phyloP scores from a whole-genome alignment of 768 basidiomycete species.

The Scleroderma bovista region DNA sequence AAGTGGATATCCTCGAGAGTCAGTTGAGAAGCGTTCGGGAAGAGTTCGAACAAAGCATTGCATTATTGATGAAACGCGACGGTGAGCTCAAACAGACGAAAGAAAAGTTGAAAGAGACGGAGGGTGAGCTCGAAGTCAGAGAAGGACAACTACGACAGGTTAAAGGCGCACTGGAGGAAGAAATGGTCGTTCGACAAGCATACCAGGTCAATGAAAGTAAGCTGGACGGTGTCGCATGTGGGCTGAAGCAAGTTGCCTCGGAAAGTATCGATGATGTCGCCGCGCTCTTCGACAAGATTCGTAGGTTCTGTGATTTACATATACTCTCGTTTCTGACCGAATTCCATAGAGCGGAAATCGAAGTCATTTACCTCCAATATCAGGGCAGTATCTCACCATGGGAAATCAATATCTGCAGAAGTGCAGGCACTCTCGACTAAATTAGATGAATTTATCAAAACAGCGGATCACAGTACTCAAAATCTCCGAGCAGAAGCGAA shows the following conservation, averaged over 20 bases:
- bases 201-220: conserved; percentile 68
- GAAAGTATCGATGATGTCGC: conserved; percentile 67
- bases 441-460: conserved; percentile 57
- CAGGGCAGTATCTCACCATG: conserved; percentile 56
- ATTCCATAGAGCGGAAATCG: conserved; percentile 63
- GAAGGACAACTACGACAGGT: conserved; percentile 53
- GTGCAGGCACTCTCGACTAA: conserved; percentile 49
- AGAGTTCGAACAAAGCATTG: conserved; percentile 89
- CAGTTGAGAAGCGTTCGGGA: conserved; percentile 76
- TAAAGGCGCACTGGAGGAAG: conserved; percentile 69
- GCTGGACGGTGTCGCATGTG: conserved; percentile 67
- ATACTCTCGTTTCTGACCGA: conserved; percentile 5
- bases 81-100: conserved; percentile 66
- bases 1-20: conserved; percentile 77
- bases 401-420: conserved; percentile 51
- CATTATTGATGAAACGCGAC: conserved; percentile 66
- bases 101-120: conserved; percentile 48
- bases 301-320: conserved; percentile 36
- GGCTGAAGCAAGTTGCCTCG: conserved; percentile 57
- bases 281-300: conserved; percentile 77
- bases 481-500: conserved; percentile 54
- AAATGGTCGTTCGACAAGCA: conserved; percentile 70
- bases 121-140: conserved; percentile 46
- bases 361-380: conserved; percentile 58
- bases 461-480: conserved; percentile 46